Evolutionary conservation across 345 rosid species (phyloP), one percentile per base, ranked within the genome.

Genomic region (Bruguiera gymnorhiza): DNA sequence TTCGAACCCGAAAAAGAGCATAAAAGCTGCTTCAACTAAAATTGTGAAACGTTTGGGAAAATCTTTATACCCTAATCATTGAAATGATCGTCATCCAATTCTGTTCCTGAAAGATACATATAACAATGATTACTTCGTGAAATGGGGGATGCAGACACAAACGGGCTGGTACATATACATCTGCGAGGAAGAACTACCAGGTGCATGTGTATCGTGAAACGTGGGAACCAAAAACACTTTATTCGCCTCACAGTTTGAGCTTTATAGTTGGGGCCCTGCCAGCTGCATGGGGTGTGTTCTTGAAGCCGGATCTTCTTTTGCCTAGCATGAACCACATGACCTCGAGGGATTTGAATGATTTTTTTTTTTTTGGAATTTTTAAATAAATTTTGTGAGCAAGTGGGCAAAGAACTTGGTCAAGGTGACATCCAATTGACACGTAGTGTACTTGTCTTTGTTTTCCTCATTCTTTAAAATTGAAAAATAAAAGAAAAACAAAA

Each of bases 171-270:
- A 18, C 23, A 39, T 46, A 6, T 21, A 19, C 67, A 64, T 60
- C 50, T 52, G n/a, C 60, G 50, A 8, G 63, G 51, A 72, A 64
- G 67, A 46, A 27, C 19, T 55, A 72, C 46, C 67, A 73, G 66
- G 36, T 23, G 50, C 57, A 69, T 29, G 37, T 53, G 69, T 56
- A 69, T 46, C 75, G 53, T 37, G 70, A 66, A 56, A 76, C 70
- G 52, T 67, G 62, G 65, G 67, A 60, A 24, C 54, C 54, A 43
- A 69, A 6, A 30, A 15, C 64, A 50, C 64, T 72, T 59, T 73
- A 60, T 60, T 73, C 76, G 37, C 67, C 62, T 60, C 32, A 52
- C 62, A 27, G 48, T 43, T 37, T n/a, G 50, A 29, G 60, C 75
- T 20, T 20, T 56, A 34, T 56, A 24, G 9, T 56, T 57, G 75